Base-by-base conservation (phyloP, 176 grass and related monocot genomes). In the Dactylis glomerata region DNA sequence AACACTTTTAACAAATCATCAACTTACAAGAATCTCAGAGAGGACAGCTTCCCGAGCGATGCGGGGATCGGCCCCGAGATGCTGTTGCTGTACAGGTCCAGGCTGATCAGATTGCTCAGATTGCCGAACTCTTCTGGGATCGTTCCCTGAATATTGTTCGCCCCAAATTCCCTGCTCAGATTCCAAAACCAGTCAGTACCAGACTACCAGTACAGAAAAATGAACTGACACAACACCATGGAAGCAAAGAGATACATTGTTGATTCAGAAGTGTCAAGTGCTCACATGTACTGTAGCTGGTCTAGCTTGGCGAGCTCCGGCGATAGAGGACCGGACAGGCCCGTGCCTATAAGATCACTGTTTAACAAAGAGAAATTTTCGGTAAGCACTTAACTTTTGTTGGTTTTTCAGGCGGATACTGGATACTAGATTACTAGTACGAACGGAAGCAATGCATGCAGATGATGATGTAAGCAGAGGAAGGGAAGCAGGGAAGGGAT, bases 51-150 rank as follows among this genome's bases (percentile, higher is more conserved):
- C 82, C 94, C 94, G 26, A 96, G 68, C 6, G 94, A 82, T 63
- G 50, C 41, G 22, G 94, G 89, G 13, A 96, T 76, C 31, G 11
- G 73, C 44, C 94, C 91, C 2, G 94, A 93, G 13, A 96, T 80
- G 85, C 84, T 87, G 81, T 96, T 93, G 47, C 71, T 88, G 81
- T 58, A 96, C 74, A 93, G 81, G 75, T 97, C 91, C 47, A 97
- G 27, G 87, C 82, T 86, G 52, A 91, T 34, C 57, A 93, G 84
- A 75, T 82, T 96, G 42, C 34, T 72, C 77, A 96, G 40, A 49
- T 90, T 36, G 13, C 91, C 94, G n/a, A 90, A 56, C 81, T 97
- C 91, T 8, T 82, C 3, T 10, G 91, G 94, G 81, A 94, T 94
- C 16, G 75, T 74, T 41, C 94, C 94, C 32, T 92, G 84, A 13